These are phyloP conservation scores for Coemansia sp. DNA, from an alignment of 192 early-diverging fungal species.

Conservation along the genomic window DNA sequence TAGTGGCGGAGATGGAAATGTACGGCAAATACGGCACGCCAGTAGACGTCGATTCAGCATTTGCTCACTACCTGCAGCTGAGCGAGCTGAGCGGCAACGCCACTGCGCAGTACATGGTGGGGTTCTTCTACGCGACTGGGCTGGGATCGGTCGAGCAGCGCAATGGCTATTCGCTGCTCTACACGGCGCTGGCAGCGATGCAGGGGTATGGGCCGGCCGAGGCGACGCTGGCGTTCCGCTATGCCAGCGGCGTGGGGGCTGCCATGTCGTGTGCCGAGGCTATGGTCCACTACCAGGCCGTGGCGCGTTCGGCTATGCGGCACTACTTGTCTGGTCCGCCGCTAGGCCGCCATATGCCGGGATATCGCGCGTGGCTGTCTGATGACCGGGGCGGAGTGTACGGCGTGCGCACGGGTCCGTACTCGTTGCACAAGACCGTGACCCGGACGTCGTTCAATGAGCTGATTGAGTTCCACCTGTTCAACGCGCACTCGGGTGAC, in stretches of 20 bases:
- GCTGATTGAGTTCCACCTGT: slow-evolving; percentile 70
- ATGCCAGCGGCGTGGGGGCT: slow-evolving; percentile 77
- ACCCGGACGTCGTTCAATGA: slow-evolving; percentile 66
- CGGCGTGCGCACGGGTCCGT: slow-evolving; percentile 72
- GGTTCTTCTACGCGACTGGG: slow-evolving; percentile 88
- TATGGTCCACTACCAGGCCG: slow-evolving; percentile 71
- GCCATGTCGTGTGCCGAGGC: slow-evolving; percentile 76
- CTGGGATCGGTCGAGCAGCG: slow-evolving; percentile 58
- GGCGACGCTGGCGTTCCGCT: slow-evolving; percentile 82
- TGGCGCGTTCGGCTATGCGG: slow-evolving; percentile 73
- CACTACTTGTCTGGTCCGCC: slow-evolving; percentile 76
- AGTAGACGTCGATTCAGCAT: slow-evolving; percentile 61
- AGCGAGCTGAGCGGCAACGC: slow-evolving; percentile 70
- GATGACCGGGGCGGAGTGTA: slow-evolving; percentile 82
- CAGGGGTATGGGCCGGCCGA: slow-evolving; percentile 72
- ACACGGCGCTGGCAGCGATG: slow-evolving; percentile 79
- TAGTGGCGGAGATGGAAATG: slow-evolving; percentile 73
- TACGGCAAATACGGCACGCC: slow-evolving; percentile 60
- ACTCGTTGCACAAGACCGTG: slow-evolving; percentile 27
- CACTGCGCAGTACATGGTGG: slow-evolving; percentile 85
- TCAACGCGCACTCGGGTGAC: slow-evolving; percentile 55
- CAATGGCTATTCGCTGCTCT: slow-evolving; percentile 60
- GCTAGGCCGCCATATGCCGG: slow-evolving; percentile 71
- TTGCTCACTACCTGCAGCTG: slow-evolving; percentile 61
- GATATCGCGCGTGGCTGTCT: slow-evolving; percentile 64